A percentile compares a stretch with the other conserved stretches of the same genome.
Evolutionary conservation across 768 basidiomycete species (phyloP).

Genomic region (Collybia mongolica): DNA sequence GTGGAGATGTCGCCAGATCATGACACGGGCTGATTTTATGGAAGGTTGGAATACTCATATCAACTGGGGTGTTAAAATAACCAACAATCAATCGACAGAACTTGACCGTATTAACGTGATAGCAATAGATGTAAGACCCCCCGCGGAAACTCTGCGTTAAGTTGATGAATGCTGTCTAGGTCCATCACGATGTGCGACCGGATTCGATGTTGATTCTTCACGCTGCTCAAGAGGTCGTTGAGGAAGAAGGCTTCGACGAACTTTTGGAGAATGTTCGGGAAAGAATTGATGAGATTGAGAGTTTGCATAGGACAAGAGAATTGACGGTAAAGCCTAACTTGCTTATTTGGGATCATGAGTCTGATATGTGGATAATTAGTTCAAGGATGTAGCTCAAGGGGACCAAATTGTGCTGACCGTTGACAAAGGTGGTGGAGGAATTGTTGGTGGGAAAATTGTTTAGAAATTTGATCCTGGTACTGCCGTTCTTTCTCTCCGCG

Average conservation of each 20-base stretch:
- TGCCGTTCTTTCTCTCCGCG: background rate
- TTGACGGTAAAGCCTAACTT: constrained; percentile 47
- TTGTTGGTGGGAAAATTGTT: constrained; percentile 10
- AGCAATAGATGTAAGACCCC: constrained; percentile 67
- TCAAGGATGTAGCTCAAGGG: constrained; percentile 48
- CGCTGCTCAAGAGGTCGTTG: constrained; percentile 68
- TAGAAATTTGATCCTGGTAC: constrained; percentile 1
- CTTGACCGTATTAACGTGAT: constrained; percentile 74
- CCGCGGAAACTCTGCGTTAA: background rate
- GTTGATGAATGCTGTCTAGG: constrained; percentile 29
- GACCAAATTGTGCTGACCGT: constrained; percentile 52
- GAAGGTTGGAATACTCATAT: constrained; percentile 46
- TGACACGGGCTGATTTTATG: constrained; percentile 83
- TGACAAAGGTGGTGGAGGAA: constrained; percentile 49
- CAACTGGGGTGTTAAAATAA: background rate
- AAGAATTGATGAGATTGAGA: constrained; percentile 86
- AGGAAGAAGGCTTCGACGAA: constrained; percentile 80
- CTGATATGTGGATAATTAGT: constrained; percentile 27
- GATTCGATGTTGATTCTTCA: constrained; percentile 78
- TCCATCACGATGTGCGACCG: constrained; percentile 73
- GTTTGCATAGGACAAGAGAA: constrained; percentile 75
- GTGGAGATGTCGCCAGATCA: constrained; percentile 76
- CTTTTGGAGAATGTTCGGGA: constrained; percentile 68
- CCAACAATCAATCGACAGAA: constrained; percentile 29
- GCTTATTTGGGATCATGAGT: constrained; percentile 17